A percentile compares a stretch with the other conserved stretches of the same genome.
Evolutionary conservation across 352 stramenopile species (phyloP).

Genomic region (Phytophthora crassamura): DNA sequence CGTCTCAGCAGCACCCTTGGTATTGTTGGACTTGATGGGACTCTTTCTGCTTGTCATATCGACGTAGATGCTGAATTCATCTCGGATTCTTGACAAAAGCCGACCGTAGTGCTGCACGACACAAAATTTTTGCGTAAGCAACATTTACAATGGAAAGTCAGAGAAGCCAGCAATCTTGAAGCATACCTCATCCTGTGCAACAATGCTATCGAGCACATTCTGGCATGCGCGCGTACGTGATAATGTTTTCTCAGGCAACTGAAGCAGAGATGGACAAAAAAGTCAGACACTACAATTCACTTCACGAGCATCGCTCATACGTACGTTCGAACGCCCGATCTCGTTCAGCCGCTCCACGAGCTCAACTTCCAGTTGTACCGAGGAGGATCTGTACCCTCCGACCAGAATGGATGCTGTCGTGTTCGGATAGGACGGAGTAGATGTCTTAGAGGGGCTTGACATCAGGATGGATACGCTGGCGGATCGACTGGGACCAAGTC

Average conservation of each 20-base stretch:
- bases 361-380: conserved; percentile 68
- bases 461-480: conserved; percentile 25
- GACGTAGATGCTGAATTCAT: conserved; percentile 69
- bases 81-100: conserved; percentile 61
- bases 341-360: conserved; percentile 69
- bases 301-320: neutral
- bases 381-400: conserved; percentile 55
- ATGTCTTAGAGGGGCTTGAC: conserved; percentile 8
- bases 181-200: conserved; percentile 67
- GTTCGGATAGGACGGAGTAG: conserved; percentile 2
- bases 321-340: conserved; percentile 69
- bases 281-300: neutral
- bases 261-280: neutral
- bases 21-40: conserved; percentile 17
- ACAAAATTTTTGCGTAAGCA: neutral
- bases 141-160: neutral
- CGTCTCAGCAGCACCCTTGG: conserved; percentile 3
- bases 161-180: neutral
- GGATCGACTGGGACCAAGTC: conserved; percentile 26
- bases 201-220: conserved; percentile 55
- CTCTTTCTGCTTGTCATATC: conserved; percentile 34
- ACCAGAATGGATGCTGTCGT: conserved; percentile 21
- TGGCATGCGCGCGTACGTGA: conserved; percentile 62
- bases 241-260: conserved; percentile 66
- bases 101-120: conserved; percentile 53